Conservation (phyloP, 78 protist genomes). For the Planoprotostelium fungivorum region DNA sequence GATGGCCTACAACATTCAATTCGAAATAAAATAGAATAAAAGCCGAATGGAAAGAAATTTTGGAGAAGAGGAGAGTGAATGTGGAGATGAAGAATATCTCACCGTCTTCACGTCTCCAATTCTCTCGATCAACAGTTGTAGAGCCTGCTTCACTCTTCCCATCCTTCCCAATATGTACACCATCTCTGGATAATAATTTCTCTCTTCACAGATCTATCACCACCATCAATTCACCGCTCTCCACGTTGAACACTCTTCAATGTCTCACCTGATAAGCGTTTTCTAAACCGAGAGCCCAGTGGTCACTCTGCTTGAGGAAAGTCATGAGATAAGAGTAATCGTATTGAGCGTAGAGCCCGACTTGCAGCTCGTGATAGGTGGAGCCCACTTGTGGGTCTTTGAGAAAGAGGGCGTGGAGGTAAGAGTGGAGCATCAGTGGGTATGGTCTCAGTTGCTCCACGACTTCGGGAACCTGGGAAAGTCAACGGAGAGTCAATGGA, state of each 20-base stretch:
- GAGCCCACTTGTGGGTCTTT: constrained; percentile 58
- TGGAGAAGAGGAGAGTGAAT: no score
- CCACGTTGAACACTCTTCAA: no score
- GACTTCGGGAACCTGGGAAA: no score
- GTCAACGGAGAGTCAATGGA: no score
- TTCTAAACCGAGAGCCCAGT: constrained; percentile 64
- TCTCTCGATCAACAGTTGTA: constrained; percentile 65
- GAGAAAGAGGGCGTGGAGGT: constrained; percentile 56
- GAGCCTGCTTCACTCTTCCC: constrained; percentile 78
- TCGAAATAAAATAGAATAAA: no score
- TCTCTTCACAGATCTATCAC: constrained; percentile 54
- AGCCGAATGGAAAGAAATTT: no score
- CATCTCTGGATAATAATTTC: constrained; percentile 66
- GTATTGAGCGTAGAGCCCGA: constrained; percentile 77
- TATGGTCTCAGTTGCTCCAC: constrained; percentile 35
- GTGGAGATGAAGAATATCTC: no score
- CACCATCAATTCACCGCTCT: no score
- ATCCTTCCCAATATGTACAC: constrained; percentile 72
- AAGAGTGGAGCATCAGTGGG: constrained; percentile 21
- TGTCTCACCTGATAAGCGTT: no score
- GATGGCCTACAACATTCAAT: no score
- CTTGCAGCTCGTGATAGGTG: constrained; percentile 69
- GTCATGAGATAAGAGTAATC: constrained; percentile 39
- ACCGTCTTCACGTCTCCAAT: constrained; percentile 50
- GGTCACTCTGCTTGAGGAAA: constrained; percentile 50